These are phyloP conservation scores for Fusarium sarcochroum DNA, from an alignment of 2,329 filamentous ascomycete species.

Conservation along the genomic window DNA sequence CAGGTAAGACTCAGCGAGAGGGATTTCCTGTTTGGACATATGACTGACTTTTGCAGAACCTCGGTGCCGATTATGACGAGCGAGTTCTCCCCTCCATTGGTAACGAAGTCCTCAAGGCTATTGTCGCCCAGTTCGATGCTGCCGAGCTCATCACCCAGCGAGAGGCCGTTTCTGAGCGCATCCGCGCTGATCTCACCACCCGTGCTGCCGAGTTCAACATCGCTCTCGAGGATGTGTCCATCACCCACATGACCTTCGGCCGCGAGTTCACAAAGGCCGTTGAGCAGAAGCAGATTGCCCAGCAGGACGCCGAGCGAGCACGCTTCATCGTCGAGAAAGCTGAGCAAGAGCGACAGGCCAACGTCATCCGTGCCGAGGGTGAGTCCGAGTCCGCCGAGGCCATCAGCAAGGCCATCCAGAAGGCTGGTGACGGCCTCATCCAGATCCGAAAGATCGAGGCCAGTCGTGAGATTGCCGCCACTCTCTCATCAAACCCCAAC, in stretches of 20 bases:
- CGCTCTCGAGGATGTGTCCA: conserved; percentile 97
- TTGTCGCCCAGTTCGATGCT: conserved; percentile 98
- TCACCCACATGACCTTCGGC: conserved; percentile 99
- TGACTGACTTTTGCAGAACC: conserved; percentile 72
- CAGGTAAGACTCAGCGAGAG: conserved; percentile 72
- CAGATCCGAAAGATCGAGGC: conserved; percentile 98
- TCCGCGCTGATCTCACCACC: conserved; percentile 91
- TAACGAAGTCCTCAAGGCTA: conserved; percentile 98
- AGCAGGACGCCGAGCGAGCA: conserved; percentile 97
- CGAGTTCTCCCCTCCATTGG: conserved; percentile 97
- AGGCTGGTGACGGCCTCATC: conserved; percentile 92
- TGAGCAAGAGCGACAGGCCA: conserved; percentile 98
- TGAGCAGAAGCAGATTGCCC: conserved; percentile 99
- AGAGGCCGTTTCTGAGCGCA: conserved; percentile 95
- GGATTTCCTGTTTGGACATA: neutral
- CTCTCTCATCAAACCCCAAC: conserved; percentile 90
- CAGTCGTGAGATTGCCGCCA: conserved; percentile 93
- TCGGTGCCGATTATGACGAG: conserved; percentile 98
- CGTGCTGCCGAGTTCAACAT: conserved; percentile 99
- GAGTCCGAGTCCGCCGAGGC: conserved; percentile 97
- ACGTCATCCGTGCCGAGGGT: conserved; percentile 97
- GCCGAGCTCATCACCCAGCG: conserved; percentile 99
- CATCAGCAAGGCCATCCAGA: conserved; percentile 93
- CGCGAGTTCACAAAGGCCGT: conserved; percentile 99
- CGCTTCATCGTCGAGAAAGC: conserved; percentile 99